Base-by-base conservation (phyloP, 139 green algal species). In the Closterium sp. region DNA sequence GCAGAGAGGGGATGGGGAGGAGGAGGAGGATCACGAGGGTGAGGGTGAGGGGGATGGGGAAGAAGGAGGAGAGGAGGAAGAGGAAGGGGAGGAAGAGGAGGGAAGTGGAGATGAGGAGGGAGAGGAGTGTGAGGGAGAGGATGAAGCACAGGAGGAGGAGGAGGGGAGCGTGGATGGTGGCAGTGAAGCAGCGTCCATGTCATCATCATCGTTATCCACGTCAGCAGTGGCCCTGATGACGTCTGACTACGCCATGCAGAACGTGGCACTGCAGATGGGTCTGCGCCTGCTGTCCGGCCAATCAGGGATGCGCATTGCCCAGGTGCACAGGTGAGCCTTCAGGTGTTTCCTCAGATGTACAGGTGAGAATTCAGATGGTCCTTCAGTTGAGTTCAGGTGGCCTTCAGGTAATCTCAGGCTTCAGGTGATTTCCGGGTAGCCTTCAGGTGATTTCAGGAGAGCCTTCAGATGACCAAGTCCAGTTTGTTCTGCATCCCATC, bases 171-270 rank as follows among this genome's bases (percentile, higher is more conserved):
- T 16, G 55, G 88, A 32, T 3, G 85, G 12, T 7, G 33, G 32
- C 85, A 88, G 85, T 88, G 83, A 32, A 86, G 83, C n/a, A 86
- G 83, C 83, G 83, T 32, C n/a, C 30, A 32, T 23, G 83, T 86
- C 83, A 86, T 86, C 83, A 19, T 86, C 83, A 33, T 86, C 83
- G 85, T 69, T 64, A n/a, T 43, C 33, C 31, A 31, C 85, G 85
- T 36, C 85, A 31, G 32, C 84, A n/a, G 94, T 99, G 33, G 93
- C 94, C 34, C 94, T 31, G 36, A 89, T 98, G 23, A 99, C 98
- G 19, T 97, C 94, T 2, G 98, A 99, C 92, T 99, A 98, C 91
- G 95, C 97, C 1, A 99, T 99, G 97, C 98, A 99, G 95, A 99
- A 99, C 92, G 97, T 99, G 91, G 93, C 97, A 84, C 92, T 99